Base-by-base conservation (phyloP, 441 rosid species). In the Euphorbia celastroides region DNA sequence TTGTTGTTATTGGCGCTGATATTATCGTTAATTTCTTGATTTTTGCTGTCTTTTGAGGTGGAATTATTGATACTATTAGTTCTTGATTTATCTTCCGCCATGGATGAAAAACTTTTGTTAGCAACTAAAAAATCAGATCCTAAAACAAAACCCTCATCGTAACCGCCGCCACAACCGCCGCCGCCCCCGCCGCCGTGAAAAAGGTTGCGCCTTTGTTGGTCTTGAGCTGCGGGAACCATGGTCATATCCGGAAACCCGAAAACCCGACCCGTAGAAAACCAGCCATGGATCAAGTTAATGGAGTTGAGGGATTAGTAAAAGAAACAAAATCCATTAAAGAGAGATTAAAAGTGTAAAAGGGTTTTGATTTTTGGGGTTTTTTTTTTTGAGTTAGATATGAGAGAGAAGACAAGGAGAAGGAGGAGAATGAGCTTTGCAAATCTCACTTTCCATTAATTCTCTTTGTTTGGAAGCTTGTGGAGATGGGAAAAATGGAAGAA, bases 71-170 rank as follows among this genome's bases (percentile, higher is more conserved):
- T 68, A 78, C 92, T 80, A 64, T 85, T 81, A 64, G 84, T 86
- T 72, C 83, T 86, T 3, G 98, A 88, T 69, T 88, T 89, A 66
- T 92, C 96, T 72, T 88, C 93, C 7, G 95, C 96, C 98, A 92
- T 89, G 76, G 78, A 52, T 10, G 27, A 52, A 52, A n/a, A n/a
- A n/a, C n/a, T n/a, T n/a, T 16, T 77, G 66, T 51, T 38, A 23
- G 68, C 70, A 58, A 55, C 64, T 57, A 61, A 80, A 71, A 71
- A 77, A 82, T 80, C 85, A 75, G 92, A 87, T 79, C 81, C 90
- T 81, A 84, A 62, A 74, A 70, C 66, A 65, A 74, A 69, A 71
- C 23, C 7, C 25, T 70, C 72, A 27, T 79, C 83, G 74, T 79
- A n/a, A n/a, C n/a, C n/a, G n/a, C n/a, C n/a, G n/a, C n/a, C n/a